Evolutionary conservation across 257 asterid species (phyloP), one percentile per base, ranked within the genome.

Genomic region (Euphrasia confusa): DNA sequence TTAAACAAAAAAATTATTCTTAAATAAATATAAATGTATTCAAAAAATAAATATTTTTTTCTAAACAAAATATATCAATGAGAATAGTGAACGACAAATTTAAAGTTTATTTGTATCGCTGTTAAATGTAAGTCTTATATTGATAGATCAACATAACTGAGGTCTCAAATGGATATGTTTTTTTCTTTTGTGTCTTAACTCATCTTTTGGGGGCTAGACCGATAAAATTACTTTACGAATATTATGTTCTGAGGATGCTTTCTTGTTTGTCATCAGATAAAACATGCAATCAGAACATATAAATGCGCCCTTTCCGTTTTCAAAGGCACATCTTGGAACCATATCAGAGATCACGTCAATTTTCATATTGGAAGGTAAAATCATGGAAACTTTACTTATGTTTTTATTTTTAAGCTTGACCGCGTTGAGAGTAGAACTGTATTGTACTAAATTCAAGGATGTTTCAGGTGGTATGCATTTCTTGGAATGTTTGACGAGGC

Each of bases 211-310:
- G 33, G 33, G 33, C 33, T 30, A 30, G 4, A 30, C 4, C 33
- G 5, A 30, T 30, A 30, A 1, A 30, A 5, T 30, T 5, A 30
- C 33, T 30, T 30, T 61, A 59, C 52, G 70, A 54, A 49, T 75
- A 56, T 57, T 65, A 50, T 61, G 60, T 63, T 57, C 63, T 71
- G 63, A 71, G 58, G 75, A 21, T 63, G 54, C 53, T 74, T 54
- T 70, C 67, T 54, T 65, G 47, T 64, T 55, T 60, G 54, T 69
- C 72, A 69, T 71, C 84, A 89, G 99, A 81, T 87, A 74, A 93
- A 87, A 60, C 99, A 93, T 76, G 99, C 99, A 49, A 86, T 93
- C 78, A 87, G 99, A 71, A 89, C 97, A 50, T 93, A 93, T 70
- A 82, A 81, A 83, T 67, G 80, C 35, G 99, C 99, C 60, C 97